Evolutionary conservation across 2,329 filamentous ascomycete species (phyloP).

Genomic region (Parascedosporium putredinis): DNA sequence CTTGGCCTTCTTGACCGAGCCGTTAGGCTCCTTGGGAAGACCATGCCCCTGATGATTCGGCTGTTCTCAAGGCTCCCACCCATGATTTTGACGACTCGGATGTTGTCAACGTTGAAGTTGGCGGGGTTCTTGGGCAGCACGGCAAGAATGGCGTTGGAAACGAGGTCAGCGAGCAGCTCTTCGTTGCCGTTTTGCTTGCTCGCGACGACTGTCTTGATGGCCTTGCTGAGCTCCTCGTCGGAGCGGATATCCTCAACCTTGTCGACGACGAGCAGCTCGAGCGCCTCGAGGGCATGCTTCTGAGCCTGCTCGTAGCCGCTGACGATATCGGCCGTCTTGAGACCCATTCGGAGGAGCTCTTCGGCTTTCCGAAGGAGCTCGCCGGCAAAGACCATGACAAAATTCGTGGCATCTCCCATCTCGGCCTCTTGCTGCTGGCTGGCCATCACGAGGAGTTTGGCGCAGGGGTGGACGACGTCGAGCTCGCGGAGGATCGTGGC

Average conservation of each 20-base stretch:
- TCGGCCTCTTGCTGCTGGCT: slow-evolving; percentile 97
- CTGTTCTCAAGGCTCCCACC: slow-evolving; percentile 91
- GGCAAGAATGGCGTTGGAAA: slow-evolving; percentile 74
- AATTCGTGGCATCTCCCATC: slow-evolving; percentile 97
- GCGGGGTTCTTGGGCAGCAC: slow-evolving; percentile 90
- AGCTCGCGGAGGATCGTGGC: slow-evolving; percentile 95
- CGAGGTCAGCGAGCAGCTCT: slow-evolving; percentile 74
- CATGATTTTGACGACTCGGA: slow-evolving; percentile 99
- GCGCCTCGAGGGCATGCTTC: slow-evolving; percentile 69
- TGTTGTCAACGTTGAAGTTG: slow-evolving; percentile 98
- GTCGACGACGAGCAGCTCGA: slow-evolving; percentile 86
- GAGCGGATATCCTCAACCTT: slow-evolving; percentile 77
- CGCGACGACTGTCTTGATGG: slow-evolving; percentile 86
- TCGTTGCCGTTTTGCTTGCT: slow-evolving; percentile 96
- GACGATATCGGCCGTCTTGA: slow-evolving; percentile 97
- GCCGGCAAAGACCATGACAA: slow-evolving; percentile 91
- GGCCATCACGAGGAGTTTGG: slow-evolving; percentile 96
- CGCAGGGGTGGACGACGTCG: slow-evolving; percentile 95
- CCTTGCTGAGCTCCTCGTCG: slow-evolving; percentile 81
- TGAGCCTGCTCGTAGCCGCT: slow-evolving; percentile 93
- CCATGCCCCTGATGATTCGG: slow-evolving; percentile 93
- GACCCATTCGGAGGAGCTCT: slow-evolving; percentile 87
- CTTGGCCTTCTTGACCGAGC: slow-evolving; percentile 76
- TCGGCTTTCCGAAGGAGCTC: slow-evolving; percentile 96
- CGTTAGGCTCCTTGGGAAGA: slow-evolving; percentile 95